Evolutionary conservation across 768 basidiomycete genomes (phyloP).

Genomic region (Rhizopogon sp.): DNA sequence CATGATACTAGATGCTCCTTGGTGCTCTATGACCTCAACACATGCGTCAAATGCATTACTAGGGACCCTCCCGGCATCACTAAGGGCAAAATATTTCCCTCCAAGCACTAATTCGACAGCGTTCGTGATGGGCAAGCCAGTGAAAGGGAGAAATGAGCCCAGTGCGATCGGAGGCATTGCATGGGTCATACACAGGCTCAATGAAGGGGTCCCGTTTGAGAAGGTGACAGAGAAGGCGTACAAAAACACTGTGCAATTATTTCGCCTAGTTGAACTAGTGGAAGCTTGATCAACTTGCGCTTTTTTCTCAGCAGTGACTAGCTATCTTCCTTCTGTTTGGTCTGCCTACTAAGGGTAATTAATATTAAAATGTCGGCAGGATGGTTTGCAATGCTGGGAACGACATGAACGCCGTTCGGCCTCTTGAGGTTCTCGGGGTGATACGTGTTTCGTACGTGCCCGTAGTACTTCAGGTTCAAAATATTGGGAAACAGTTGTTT

Average conservation of each 20-base stretch:
- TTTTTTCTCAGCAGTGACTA: too few species aligned
- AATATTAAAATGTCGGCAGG: too few species aligned
- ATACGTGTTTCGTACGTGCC: too few species aligned
- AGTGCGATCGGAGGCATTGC: conserved; percentile 61
- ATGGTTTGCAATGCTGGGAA: too few species aligned
- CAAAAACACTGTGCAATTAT: conserved; percentile 59
- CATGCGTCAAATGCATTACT: conserved; percentile 56
- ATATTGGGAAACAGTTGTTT: too few species aligned
- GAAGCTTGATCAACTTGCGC: background rate
- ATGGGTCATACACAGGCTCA: conserved; percentile 56
- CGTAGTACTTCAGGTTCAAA: too few species aligned
- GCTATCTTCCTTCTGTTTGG: too few species aligned
- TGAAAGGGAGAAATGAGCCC: conserved; percentile 81
- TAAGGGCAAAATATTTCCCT: conserved; percentile 49
- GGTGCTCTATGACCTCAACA: conserved; percentile 65
- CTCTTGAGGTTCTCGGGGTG: too few species aligned
- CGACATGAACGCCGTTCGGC: too few species aligned
- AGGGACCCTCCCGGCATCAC: conserved; percentile 38
- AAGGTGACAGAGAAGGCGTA: conserved; percentile 52
- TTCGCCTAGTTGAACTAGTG: conserved; percentile 40
- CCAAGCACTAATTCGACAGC: conserved; percentile 48
- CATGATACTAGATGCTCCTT: conserved; percentile 51
- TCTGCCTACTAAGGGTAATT: too few species aligned
- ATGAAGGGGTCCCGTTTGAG: conserved; percentile 45
- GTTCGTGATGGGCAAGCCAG: conserved; percentile 51